Evolutionary conservation across 2,329 filamentous ascomycete species (phyloP).

Genomic region (Calonectria pteridis): DNA sequence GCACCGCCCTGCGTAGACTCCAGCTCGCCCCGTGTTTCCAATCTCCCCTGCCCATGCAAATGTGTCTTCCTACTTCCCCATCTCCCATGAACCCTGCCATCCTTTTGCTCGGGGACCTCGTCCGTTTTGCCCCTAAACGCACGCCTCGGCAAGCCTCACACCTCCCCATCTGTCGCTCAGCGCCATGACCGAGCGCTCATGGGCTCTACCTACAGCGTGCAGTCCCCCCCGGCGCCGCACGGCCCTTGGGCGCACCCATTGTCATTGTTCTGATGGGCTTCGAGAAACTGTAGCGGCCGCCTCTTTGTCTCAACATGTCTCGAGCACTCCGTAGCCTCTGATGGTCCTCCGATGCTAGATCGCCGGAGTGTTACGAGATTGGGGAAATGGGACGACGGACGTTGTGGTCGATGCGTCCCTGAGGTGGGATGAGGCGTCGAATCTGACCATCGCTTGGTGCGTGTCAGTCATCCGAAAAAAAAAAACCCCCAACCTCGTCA

Average conservation of each 20-base stretch:
- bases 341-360: neutral
- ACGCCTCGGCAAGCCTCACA: neutral
- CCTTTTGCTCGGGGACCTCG: neutral
- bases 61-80: slow-evolving; percentile 14
- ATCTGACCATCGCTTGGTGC: slow-evolving; percentile 18
- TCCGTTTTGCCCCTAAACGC: neutral
- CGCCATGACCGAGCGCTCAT: slow-evolving; percentile 36
- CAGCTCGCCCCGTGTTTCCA: slow-evolving; percentile 28
- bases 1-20: slow-evolving; percentile 11
- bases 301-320: slow-evolving; percentile 15
- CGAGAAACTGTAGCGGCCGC: slow-evolving; percentile 40
- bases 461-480: slow-evolving; percentile 16
- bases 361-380: neutral
- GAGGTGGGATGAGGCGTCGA: slow-evolving; percentile 23
- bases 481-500: slow-evolving; percentile 29
- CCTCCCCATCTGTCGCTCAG: slow-evolving; percentile 4
- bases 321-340: slow-evolving; percentile 4
- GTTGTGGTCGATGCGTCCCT: slow-evolving; percentile 16
- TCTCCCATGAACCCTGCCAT: slow-evolving; percentile 10
- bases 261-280: slow-evolving; percentile 44
- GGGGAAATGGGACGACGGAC: slow-evolving; percentile 5
- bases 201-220: slow-evolving; percentile 34
- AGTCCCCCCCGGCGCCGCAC: slow-evolving; percentile 19
- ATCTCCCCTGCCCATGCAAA: slow-evolving; percentile 22
- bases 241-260: slow-evolving; percentile 18